Conservation (phyloP, 306 rosid genomes). For the Dryas octopetala region DNA sequence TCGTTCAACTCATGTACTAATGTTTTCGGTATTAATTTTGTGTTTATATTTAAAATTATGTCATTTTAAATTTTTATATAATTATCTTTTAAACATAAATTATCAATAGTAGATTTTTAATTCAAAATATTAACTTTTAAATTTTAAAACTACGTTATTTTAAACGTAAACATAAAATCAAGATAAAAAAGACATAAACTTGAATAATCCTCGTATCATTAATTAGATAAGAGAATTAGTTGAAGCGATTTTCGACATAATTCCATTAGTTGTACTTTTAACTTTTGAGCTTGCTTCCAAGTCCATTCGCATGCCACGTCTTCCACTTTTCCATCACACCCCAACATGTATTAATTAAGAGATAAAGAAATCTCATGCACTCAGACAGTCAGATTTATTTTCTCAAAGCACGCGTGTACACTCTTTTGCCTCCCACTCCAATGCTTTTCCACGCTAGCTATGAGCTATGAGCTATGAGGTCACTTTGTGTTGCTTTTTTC, state of each 20-base stretch:
- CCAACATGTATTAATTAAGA: neutral
- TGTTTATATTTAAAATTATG: no score
- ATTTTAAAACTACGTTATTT: no score
- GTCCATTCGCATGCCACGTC: neutral
- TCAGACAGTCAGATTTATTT: neutral
- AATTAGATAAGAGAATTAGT: neutral
- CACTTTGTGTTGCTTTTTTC: neutral
- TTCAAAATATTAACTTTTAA: no score
- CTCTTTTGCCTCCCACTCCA: conserved; percentile 2
- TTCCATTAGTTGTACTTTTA: neutral
- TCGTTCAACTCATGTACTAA: no score
- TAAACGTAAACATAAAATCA: no score
- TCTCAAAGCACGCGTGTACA: neutral
- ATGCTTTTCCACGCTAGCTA: neutral
- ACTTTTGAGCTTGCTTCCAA: neutral
- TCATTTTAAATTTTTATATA: no score
- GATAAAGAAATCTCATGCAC: neutral
- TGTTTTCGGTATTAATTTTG: no score
- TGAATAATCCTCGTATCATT: neutral
- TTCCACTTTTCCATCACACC: neutral
- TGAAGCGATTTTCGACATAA: neutral
- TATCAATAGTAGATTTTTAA: no score
- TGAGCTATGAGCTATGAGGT: neutral
- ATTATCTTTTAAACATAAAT: no score
- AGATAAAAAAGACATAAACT: neutral